phyloP scores from a whole-genome alignment of 345 rosid genomes.

The Melaleuca quinquenervia region DNA sequence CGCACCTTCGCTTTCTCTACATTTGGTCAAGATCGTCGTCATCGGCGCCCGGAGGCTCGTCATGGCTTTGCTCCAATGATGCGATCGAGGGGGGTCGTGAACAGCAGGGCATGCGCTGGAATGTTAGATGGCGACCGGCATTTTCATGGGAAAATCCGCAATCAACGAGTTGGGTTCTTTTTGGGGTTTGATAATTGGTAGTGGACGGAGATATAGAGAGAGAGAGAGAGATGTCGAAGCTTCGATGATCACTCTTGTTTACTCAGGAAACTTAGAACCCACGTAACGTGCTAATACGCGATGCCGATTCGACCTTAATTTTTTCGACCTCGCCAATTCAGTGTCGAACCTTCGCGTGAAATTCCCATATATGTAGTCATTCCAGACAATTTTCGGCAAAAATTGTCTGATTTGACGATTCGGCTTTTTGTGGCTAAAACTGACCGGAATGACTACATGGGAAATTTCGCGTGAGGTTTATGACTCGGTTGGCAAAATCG shows the following conservation, averaged over 20 bases:
- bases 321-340: too few species aligned
- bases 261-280: not conserved
- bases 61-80: not conserved
- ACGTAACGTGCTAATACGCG: not conserved
- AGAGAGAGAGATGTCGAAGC: not conserved
- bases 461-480: rapidly evolving
- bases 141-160: not conserved
- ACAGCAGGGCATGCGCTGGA: not conserved
- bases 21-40: not conserved
- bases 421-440: too few species aligned
- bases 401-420: too few species aligned
- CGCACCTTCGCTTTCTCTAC: not conserved
- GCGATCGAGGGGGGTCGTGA: not conserved
- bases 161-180: not conserved
- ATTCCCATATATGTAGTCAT: too few species aligned
- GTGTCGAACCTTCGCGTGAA: too few species aligned
- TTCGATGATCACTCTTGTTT: not conserved
- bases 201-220: not conserved
- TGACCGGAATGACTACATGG: rapidly evolving
- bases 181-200: not conserved
- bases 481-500: not conserved
- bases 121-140: not conserved
- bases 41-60: not conserved
- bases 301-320: too few species aligned
- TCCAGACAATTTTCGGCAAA: too few species aligned